Evolutionary conservation across 345 rosid genomes (phyloP).

Genomic region (Corchorus olitorius): DNA sequence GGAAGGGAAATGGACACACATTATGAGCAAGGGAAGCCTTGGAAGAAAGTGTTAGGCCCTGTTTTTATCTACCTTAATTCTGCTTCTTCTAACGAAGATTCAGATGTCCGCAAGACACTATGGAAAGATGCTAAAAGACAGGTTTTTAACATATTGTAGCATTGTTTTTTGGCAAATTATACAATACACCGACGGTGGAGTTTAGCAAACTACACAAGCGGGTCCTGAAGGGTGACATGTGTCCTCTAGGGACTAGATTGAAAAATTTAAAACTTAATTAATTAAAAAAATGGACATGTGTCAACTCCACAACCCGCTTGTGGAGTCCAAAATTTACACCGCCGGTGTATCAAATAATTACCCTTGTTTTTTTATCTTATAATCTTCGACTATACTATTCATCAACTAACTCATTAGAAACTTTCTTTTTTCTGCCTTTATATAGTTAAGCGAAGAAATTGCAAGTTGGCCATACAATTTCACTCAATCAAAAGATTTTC

Average conservation of each 20-base stretch:
- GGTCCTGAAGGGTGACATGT: no score
- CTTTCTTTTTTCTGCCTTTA: neutral
- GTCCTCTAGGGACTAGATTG: no score
- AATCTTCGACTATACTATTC: neutral
- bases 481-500: conserved; percentile 52
- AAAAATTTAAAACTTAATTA: no score
- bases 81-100: conserved; percentile 20
- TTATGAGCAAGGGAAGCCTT: conserved; percentile 53
- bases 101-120: conserved; percentile 27
- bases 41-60: conserved; percentile 91
- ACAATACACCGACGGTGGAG: no score
- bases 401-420: neutral
- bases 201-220: no score
- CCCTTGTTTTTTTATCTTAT: neutral
- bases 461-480: conserved; percentile 76
- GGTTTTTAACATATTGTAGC: conserved; percentile 36
- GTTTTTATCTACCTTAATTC: conserved; percentile 74
- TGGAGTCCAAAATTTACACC: no score
- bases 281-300: no score
- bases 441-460: conserved; percentile 59
- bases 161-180: no score
- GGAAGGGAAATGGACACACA: conserved; percentile 62
- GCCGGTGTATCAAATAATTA: no score
- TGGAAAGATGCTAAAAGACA: conserved; percentile 85
- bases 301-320: no score